Base-by-base conservation (phyloP, 1,284 basidiomycete genomes). In the Tausonia pullulans region DNA sequence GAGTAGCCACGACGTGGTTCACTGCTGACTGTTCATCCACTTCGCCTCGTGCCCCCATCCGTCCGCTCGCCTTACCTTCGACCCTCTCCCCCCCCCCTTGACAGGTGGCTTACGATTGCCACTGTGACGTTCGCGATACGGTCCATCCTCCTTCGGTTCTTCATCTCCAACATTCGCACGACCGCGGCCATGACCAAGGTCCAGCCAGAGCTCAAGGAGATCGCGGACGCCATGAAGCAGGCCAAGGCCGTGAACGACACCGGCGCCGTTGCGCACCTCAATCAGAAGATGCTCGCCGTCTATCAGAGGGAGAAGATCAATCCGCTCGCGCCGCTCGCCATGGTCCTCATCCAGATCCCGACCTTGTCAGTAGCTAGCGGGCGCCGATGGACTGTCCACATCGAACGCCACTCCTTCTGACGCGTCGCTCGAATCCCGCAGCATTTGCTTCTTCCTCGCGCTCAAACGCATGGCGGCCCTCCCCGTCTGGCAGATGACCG, bases 381-480 rank as follows among this genome's bases (percentile, higher is more conserved):
- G 27, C 27, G 27, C 27, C 27, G 27, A 27, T 27, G 27, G 27
- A 27, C 27, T 27, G 27, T 27, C 27, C 27, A 27, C 27, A 27
- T 27, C 27, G 27, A 27, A 27, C 27, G 27, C 27, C 27, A 27
- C 27, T 27, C 27, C 27, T 27, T 27, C 27, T 27, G 27, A 27
- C 27, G 27, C 27, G 27, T 27, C 27, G 27, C 27, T 27, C 27
- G 27, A 27, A 27, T 27, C 27, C 27, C 27, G 27, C 27, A 27
- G 27, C 68, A 78, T 97, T 58, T 84, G 86, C 43, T 80, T 92
- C 78, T 98, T 97, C 81, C 86, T 93, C 69, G 91, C 84, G 13
- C 75, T 97, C 58, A 83, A 84, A 73, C 78, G 78, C 50, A 81
- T 98, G 78, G 87, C 87, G 65, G 78, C 80, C 58, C 75, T 85